phyloP scores from a whole-genome alignment of 257 asterid genomes.

The Cynanchum wilfordii region DNA sequence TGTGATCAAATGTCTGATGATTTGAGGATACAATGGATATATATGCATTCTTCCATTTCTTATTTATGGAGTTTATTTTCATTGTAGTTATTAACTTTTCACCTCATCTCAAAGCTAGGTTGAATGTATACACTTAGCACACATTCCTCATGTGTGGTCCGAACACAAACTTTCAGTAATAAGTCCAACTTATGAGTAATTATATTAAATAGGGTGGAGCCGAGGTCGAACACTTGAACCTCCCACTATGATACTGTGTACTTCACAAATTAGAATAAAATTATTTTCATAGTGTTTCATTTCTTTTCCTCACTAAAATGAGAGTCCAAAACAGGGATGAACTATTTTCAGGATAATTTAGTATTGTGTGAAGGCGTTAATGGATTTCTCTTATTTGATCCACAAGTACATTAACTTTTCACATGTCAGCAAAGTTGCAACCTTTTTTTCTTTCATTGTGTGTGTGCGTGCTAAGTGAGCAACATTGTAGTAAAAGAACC shows the following conservation, averaged over 20 bases:
- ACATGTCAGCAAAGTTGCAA: neutral
- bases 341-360: neutral
- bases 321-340: neutral
- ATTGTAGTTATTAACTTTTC: too few relatives aligned
- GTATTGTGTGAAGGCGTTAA: constrained; percentile 2
- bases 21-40: neutral
- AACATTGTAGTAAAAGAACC: neutral
- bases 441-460: too few relatives aligned
- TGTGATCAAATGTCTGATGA: neutral
- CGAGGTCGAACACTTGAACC: too few relatives aligned
- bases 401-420: neutral
- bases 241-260: neutral
- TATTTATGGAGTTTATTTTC: neutral
- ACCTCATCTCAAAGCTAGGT: too few relatives aligned
- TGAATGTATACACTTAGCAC: too few relatives aligned
- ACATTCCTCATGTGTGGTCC: too few relatives aligned
- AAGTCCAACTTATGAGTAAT: too few relatives aligned
- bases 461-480: too few relatives aligned
- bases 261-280: neutral
- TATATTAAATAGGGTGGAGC: too few relatives aligned
- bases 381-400: constrained; percentile 1
- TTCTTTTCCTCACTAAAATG: neutral
- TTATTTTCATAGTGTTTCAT: neutral
- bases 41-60: neutral
- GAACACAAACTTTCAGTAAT: too few relatives aligned